Percentiles rank a stretch among this genome's conserved stretches.
Conservation (phyloP, 306 rosid species). For the Inga oerstediana region DNA sequence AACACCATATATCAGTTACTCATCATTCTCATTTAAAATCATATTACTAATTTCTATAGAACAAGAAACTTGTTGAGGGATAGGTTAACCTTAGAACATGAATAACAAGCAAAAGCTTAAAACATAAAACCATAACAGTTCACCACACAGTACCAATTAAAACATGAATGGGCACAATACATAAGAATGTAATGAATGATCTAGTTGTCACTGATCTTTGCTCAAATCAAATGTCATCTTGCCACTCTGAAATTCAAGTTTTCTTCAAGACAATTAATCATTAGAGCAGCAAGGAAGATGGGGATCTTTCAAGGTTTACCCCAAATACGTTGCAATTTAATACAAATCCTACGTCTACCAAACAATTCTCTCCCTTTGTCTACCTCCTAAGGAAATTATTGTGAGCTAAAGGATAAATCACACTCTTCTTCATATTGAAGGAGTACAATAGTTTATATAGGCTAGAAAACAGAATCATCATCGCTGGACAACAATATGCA, state of each 20-base stretch:
- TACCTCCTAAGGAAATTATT: constrained; percentile 9
- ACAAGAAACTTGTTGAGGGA: neutral
- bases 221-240: constrained; percentile 15
- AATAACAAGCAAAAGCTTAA: neutral
- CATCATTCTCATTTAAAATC: constrained; percentile 16
- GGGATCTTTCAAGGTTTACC: neutral
- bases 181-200: neutral
- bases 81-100: neutral
- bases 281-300: constrained; percentile 22
- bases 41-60: neutral
- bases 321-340: neutral
- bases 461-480: too few relatives aligned
- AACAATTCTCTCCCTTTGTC: constrained; percentile 4
- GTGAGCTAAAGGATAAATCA: too few relatives aligned
- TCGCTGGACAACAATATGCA: too few relatives aligned
- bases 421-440: too few relatives aligned
- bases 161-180: neutral
- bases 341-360: neutral
- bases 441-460: too few relatives aligned
- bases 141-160: neutral
- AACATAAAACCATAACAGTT: neutral
- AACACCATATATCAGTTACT: neutral
- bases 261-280: neutral
- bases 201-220: neutral
- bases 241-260: neutral